Conservation (phyloP, 768 basidiomycete species). For the Calocybe cyanea region DNA sequence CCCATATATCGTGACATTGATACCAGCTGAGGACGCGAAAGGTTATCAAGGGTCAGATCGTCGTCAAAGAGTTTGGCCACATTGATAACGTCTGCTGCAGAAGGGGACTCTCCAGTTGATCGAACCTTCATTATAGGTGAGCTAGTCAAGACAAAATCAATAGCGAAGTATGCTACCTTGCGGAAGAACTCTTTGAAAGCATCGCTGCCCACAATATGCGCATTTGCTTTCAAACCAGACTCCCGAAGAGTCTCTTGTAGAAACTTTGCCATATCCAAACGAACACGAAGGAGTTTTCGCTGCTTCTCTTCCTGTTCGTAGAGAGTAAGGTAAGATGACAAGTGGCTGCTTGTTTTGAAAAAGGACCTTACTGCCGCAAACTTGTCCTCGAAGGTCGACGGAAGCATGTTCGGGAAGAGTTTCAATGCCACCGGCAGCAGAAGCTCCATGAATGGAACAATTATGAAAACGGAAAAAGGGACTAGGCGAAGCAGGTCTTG, state of each 20-base stretch:
- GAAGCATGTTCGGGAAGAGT: constrained; percentile 98
- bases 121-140: constrained; percentile 61
- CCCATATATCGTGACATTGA: constrained; percentile 99
- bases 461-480: constrained; percentile 91
- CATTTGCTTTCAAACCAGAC: constrained; percentile 87
- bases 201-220: constrained; percentile 90
- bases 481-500: constrained; percentile 89
- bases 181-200: constrained; percentile 99
- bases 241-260: constrained; percentile 96
- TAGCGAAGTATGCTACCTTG: constrained; percentile 46
- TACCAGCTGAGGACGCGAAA: constrained; percentile 96
- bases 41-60: constrained; percentile 95
- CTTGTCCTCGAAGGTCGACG: constrained; percentile 97
- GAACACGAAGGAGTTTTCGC: constrained; percentile 89
- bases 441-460: constrained; percentile 98
- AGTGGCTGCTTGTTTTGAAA: background rate
- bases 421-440: constrained; percentile 94
- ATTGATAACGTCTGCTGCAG: constrained; percentile 82
- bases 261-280: constrained; percentile 99
- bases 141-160: background rate
- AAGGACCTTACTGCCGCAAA: constrained; percentile 67
- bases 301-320: constrained; percentile 88
- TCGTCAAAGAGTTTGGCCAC: constrained; percentile 98
- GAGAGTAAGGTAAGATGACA: background rate
- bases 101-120: constrained; percentile 92